These are phyloP conservation scores for Orbilia brochopaga DNA, from an alignment of 2,329 filamentous ascomycete genomes.

Conservation along the genomic window DNA sequence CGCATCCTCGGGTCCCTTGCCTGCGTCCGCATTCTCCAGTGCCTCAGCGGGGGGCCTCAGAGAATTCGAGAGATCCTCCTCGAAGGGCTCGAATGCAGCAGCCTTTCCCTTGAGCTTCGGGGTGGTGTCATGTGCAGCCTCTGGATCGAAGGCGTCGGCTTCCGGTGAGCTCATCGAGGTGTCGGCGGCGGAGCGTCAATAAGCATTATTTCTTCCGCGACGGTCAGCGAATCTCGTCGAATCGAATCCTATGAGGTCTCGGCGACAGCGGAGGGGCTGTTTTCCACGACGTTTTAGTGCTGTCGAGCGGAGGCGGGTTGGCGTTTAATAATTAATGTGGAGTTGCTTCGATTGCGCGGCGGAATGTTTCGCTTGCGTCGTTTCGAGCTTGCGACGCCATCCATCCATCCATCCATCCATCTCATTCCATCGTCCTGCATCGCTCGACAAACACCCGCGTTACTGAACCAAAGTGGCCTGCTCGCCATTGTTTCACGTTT, in stretches of 20 bases:
- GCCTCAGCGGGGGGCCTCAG: constrained; percentile 10
- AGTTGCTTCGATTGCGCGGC: constrained; percentile 25
- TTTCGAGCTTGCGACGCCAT: constrained; percentile 33
- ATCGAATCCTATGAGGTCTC: constrained; percentile 17
- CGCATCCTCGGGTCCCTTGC: background rate
- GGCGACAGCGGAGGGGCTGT: constrained; percentile 24
- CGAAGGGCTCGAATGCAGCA: constrained; percentile 49
- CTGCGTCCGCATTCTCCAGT: constrained; percentile 3
- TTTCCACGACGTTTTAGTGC: constrained; percentile 11
- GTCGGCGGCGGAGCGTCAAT: constrained; percentile 32
- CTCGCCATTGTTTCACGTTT: constrained; percentile 18
- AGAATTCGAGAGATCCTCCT: constrained; percentile 33
- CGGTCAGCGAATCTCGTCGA: constrained; percentile 12
- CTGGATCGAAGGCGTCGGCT: constrained; percentile 50
- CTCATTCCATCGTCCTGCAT: constrained; percentile 1
- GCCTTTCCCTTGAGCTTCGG: constrained; percentile 45
- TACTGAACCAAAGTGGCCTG: background rate
- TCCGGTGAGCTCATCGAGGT: constrained; percentile 51
- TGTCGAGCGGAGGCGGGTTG: constrained; percentile 7
- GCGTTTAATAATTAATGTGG: constrained; percentile 10
- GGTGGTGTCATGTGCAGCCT: constrained; percentile 36
- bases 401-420: constrained; percentile 11
- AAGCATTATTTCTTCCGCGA: constrained; percentile 36
- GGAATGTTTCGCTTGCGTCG: constrained; percentile 25
- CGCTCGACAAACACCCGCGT: background rate